phyloP scores from a whole-genome alignment of 371 early-diverging fungal genomes.

The Mucor ambiguus region DNA sequence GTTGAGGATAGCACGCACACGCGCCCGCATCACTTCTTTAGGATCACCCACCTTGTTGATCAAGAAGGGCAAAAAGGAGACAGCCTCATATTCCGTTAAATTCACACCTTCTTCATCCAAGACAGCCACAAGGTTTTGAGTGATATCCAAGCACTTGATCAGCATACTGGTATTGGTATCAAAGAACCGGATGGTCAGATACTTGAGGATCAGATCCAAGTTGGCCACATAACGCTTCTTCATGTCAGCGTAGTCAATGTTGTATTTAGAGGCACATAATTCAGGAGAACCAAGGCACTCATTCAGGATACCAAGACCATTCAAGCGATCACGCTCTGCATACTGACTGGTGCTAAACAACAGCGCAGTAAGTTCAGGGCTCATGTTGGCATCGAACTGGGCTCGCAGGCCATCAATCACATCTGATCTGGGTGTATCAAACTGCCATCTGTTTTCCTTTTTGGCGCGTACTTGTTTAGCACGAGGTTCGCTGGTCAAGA shows the following conservation, averaged over 20 bases:
- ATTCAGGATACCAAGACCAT: slow-evolving; percentile 68
- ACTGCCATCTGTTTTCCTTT: slow-evolving; percentile 78
- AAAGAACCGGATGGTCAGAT: slow-evolving; percentile 82
- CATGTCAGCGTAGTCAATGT: slow-evolving; percentile 53
- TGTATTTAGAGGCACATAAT: slow-evolving; percentile 43
- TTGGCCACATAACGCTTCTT: slow-evolving; percentile 62
- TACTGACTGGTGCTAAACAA: slow-evolving; percentile 84
- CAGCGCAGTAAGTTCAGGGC: slow-evolving; percentile 52
- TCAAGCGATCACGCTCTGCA: slow-evolving; percentile 76
- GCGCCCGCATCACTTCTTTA: slow-evolving; percentile 78
- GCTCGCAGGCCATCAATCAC: slow-evolving; percentile 63
- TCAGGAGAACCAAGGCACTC: slow-evolving; percentile 59
- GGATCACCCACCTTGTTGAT: slow-evolving; percentile 80
- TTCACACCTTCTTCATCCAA: slow-evolving; percentile 64
- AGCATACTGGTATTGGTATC: slow-evolving; percentile 88
- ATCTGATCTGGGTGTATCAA: slow-evolving; percentile 77
- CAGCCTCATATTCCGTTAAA: slow-evolving; percentile 81
- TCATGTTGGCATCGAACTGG: slow-evolving; percentile 65
- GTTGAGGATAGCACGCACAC: slow-evolving; percentile 69
- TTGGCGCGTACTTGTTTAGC: slow-evolving; percentile 73
- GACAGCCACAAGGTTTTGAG: slow-evolving; percentile 68
- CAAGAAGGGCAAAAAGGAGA: slow-evolving; percentile 77
- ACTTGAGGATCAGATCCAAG: slow-evolving; percentile 82
- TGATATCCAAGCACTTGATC: slow-evolving; percentile 78
- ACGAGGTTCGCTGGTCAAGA: slow-evolving; percentile 66